These are phyloP conservation scores for Micractinium sp. DNA, from an alignment of 139 green algal genomes.

Conservation along the genomic window DNA sequence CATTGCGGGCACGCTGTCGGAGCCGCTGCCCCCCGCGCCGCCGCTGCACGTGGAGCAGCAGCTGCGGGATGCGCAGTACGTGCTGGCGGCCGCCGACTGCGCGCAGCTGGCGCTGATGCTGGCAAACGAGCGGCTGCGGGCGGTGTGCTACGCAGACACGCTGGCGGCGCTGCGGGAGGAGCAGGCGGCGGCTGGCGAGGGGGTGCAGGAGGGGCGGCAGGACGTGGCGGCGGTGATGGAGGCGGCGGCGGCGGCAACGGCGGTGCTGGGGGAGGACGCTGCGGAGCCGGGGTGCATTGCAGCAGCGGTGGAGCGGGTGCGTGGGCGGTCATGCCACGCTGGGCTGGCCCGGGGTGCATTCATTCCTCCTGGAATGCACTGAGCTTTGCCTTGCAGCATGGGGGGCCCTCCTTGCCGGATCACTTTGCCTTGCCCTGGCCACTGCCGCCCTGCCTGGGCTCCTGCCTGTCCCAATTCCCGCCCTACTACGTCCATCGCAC, in stretches of 20 bases:
- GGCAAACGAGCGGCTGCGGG: constrained; percentile 17
- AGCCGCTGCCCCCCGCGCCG: constrained; percentile 23
- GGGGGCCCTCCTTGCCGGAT: not conserved
- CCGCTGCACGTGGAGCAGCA: constrained; percentile 25
- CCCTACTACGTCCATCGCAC: not conserved
- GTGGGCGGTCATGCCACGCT: not conserved
- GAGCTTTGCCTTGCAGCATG: not conserved
- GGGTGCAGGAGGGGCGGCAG: not conserved
- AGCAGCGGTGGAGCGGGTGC: constrained; percentile 14
- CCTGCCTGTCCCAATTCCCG: not conserved
- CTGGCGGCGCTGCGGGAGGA: not conserved
- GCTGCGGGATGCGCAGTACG: constrained; percentile 21
- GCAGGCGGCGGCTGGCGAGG: not conserved
- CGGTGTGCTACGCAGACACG: constrained; percentile 1
- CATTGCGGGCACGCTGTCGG: constrained; percentile 23
- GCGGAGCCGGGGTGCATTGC: not conserved
- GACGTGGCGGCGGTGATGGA: not conserved
- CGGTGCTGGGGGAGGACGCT: not conserved
- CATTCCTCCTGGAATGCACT: not conserved
- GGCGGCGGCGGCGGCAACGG: not conserved
- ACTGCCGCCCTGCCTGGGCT: not conserved
- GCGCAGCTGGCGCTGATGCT: constrained; percentile 27
- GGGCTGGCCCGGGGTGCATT: not conserved
- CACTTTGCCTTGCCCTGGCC: not conserved
- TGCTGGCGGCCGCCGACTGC: constrained; percentile 19